Conservation (phyloP, 2,329 filamentous ascomycete genomes). For the Epicoccum nigrum region DNA sequence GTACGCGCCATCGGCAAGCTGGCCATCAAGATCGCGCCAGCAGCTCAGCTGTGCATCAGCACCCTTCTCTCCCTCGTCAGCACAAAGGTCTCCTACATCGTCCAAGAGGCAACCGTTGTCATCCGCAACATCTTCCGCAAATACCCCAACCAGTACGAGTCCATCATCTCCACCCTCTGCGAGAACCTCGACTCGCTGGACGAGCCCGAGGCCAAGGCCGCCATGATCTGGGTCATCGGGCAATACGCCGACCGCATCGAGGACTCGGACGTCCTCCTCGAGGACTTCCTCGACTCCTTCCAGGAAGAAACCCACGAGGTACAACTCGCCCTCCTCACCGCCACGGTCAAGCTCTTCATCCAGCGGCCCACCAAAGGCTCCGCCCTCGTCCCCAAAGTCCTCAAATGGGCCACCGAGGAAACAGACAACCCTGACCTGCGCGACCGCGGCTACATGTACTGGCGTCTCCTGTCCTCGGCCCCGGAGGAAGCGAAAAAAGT, state of each 20-base stretch:
- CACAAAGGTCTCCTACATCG: constrained; percentile 98
- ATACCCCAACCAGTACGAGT: constrained; percentile 98
- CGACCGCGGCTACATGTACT: constrained; percentile 99
- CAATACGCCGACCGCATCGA: constrained; percentile 98
- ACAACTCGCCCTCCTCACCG: constrained; percentile 90
- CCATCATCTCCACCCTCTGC: constrained; percentile 93
- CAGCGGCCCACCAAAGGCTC: constrained; percentile 94
- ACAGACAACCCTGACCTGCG: constrained; percentile 98
- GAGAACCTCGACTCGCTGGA: constrained; percentile 96
- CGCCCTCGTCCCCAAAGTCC: constrained; percentile 87
- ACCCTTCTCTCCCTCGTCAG: constrained; percentile 90
- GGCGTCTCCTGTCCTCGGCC: constrained; percentile 92
- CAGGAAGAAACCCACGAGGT: constrained; percentile 95
- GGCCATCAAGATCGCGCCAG: constrained; percentile 97
- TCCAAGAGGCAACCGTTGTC: constrained; percentile 97
- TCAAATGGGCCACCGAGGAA: constrained; percentile 99
- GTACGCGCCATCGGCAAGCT: constrained; percentile 97
- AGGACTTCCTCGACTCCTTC: constrained; percentile 95
- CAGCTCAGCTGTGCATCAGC: constrained; percentile 88
- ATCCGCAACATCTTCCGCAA: constrained; percentile 99
- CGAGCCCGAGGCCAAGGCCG: constrained; percentile 96
- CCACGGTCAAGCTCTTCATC: constrained; percentile 97
- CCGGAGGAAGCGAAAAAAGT: constrained; percentile 83
- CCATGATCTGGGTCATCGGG: constrained; percentile 99
- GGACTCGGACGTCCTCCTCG: constrained; percentile 89